These are phyloP conservation scores for Nakazawaea holstii DNA, from an alignment of 805 yeast genomes.

Conservation along the genomic window DNA sequence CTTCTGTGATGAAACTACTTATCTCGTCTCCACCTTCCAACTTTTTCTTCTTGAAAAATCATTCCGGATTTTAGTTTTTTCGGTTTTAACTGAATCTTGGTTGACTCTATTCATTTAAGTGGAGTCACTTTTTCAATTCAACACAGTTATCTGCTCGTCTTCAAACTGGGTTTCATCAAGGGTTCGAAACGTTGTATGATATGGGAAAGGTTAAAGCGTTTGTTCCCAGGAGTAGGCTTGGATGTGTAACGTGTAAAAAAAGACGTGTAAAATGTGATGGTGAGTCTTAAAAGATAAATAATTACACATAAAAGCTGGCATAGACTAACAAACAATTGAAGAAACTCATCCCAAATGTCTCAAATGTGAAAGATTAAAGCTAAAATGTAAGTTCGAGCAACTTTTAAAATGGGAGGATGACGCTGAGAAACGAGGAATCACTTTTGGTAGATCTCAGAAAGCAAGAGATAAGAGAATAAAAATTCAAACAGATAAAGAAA, in stretches of 20 bases:
- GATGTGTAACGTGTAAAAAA: slow-evolving; percentile 45
- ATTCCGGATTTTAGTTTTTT: too few species aligned
- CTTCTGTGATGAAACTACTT: too few species aligned
- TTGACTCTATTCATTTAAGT: too few species aligned
- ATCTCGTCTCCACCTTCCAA: too few species aligned
- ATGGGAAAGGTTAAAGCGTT: slow-evolving; percentile 6
- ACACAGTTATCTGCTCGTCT: too few species aligned
- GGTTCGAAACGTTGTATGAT: not conserved
- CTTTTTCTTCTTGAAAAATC: too few species aligned
- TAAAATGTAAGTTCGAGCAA: slow-evolving; percentile 18
- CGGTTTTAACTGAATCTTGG: too few species aligned
- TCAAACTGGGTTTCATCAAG: too few species aligned
- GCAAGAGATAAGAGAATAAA: slow-evolving; percentile 15
- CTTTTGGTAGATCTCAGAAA: slow-evolving; percentile 30
- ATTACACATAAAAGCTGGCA: too few species aligned
- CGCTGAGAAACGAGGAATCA: slow-evolving; percentile 26
- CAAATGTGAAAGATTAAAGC: slow-evolving; percentile 22
- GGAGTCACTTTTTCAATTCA: not conserved
- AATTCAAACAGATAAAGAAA: slow-evolving; percentile 10
- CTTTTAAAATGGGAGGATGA: slow-evolving; percentile 32
- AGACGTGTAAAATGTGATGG: slow-evolving; percentile 44
- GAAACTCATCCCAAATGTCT: slow-evolving; percentile 28
- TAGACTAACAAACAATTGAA: not conserved
- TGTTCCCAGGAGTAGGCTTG: slow-evolving; percentile 28
- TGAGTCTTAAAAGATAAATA: slow-evolving; percentile 4